Base-by-base conservation (phyloP, 257 asterid species). In the Nicotiana otophora region DNA sequence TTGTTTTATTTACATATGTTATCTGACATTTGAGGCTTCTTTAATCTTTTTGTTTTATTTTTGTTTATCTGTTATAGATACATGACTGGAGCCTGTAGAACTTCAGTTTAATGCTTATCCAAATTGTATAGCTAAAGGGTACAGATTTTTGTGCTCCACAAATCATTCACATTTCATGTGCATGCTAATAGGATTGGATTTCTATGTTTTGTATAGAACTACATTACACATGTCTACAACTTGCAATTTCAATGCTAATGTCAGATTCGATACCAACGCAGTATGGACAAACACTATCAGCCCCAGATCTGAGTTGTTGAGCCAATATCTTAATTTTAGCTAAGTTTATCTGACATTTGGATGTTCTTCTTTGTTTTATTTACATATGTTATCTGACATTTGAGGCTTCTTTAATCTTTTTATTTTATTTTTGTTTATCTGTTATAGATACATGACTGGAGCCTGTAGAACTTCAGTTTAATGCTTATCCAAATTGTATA, bases 61-160 rank as follows among this genome's bases (percentile, higher is more conserved):
- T 72, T 39, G 2, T 39, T 5, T 23, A 48, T 23, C 8, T 74
- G 80, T 74, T 74, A 26, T 74, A 48, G 42, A 48, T 48, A 12
- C 34, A 23, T 23, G 28, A 74, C 80, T 46, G 42, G 62, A 48
- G 15, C 42, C 4, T 20, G 80, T 26, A 15, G 80, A 36, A 48
- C 3, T 74, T 74, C 5, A 6, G 62, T 74, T 74, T 74, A 74
- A 74, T 72, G 80, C 62, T 74, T 26, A 74, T 48, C 80, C 39
- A 8, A 14, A 48, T 72, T 23, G 26, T 72, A 74, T 26, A 8
- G 39, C 42, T 74, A 23, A 74, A 74, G 42, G 39, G 16, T 11
- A 2, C 62, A 14, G 78, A 16, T 17, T 74, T 48, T 48, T 48
- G 61, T 46, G 79, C 61, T 3, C 39, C 36, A 28, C 39, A 14